phyloP scores from a whole-genome alignment of 495 filamentous ascomycete species.

The Talaromyces nanjingensis region DNA sequence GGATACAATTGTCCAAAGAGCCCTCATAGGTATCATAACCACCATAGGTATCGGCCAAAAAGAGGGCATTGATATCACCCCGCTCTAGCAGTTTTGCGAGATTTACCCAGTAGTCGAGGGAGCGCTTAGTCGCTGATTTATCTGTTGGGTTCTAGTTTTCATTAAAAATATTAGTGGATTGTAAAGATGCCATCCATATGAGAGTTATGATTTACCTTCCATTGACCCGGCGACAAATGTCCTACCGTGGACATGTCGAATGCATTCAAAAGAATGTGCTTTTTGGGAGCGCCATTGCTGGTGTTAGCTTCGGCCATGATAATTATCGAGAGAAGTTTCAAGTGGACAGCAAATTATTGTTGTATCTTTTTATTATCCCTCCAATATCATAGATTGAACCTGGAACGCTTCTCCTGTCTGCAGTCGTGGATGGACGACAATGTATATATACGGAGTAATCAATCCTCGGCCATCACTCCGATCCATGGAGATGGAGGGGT shows the following conservation, averaged over 20 bases:
- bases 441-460: background rate
- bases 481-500: background rate
- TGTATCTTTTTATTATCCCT: background rate
- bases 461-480: background rate
- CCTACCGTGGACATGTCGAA: constrained; percentile 58
- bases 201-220: constrained; percentile 37
- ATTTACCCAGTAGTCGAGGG: constrained; percentile 52
- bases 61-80: constrained; percentile 52
- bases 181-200: background rate
- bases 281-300: constrained; percentile 32
- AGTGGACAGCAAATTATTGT: background rate
- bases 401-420: background rate
- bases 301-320: background rate
- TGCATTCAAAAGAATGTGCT: constrained; percentile 57
- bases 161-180: background rate
- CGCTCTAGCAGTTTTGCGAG: constrained; percentile 53
- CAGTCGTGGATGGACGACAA: background rate
- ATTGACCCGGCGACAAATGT: constrained; percentile 58
- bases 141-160: constrained; percentile 43
- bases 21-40: constrained; percentile 53
- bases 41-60: constrained; percentile 56
- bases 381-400: background rate
- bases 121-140: constrained; percentile 49
- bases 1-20: constrained; percentile 43
- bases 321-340: background rate